phyloP scores from a whole-genome alignment of 345 rosid genomes.

The Clausena lansium region DNA sequence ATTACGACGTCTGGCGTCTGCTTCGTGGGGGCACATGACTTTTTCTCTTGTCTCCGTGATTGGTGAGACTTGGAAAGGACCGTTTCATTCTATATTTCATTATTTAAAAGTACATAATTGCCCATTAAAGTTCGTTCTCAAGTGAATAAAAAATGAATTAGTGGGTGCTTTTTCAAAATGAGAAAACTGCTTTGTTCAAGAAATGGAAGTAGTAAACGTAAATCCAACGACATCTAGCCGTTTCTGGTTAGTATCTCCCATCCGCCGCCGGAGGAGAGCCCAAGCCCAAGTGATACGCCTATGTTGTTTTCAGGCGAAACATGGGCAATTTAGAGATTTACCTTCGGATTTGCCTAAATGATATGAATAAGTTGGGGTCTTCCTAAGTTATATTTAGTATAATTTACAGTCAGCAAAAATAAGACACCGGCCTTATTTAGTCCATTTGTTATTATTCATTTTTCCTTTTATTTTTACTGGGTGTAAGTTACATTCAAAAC shows the following conservation, averaged over 20 bases:
- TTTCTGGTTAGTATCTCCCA: background rate
- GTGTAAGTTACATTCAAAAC: too few species aligned
- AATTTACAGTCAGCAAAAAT: too few species aligned
- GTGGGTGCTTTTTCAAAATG: background rate
- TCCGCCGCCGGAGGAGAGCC: background rate
- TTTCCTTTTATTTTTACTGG: too few species aligned
- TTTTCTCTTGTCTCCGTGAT: conserved; percentile 24
- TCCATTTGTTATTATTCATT: too few species aligned
- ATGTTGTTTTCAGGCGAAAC: background rate
- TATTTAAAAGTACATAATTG: background rate
- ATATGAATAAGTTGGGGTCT: background rate
- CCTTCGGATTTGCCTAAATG: background rate
- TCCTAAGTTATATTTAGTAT: too few species aligned
- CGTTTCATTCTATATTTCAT: background rate
- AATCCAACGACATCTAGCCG: background rate
- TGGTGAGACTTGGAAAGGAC: conserved; percentile 9
- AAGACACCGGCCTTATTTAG: too few species aligned
- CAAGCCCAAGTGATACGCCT: background rate
- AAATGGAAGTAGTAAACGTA: background rate
- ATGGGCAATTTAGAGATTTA: background rate
- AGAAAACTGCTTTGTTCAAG: background rate
- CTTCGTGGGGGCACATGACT: background rate
- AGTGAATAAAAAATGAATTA: rapidly evolving
- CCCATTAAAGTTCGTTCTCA: background rate
- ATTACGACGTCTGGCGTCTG: conserved; percentile 16